Base-by-base conservation (phyloP, 139 green algal species). In the Trebouxia sp. region DNA sequence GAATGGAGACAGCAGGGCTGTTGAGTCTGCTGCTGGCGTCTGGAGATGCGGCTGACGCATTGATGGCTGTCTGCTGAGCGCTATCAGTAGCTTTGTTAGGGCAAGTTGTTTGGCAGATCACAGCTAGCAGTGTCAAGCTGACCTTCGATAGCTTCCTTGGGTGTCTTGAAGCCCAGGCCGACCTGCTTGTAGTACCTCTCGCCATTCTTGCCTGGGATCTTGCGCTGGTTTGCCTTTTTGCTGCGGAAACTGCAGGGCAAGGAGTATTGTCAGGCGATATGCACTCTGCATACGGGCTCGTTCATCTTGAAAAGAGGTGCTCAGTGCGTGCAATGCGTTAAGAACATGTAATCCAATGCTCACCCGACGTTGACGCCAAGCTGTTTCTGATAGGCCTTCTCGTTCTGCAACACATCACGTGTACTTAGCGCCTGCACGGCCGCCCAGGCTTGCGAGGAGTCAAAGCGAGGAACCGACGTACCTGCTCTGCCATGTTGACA, bases 131-230 rank as follows among this genome's bases (percentile, higher is more conserved):
- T 37, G 7, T 28, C 1, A 5, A 9, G 41, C 90, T 41, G 81
- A 98, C 96, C 96, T 88, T 99, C 95, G 80, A 99, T 99, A 26
- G 97, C 97, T 84, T 98, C 94, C 80, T 94, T 95, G 80, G 97
- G 97, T 22, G 97, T 99, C 90, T 96, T 97, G 94, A 99, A 99
- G 82, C 96, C 94, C 38, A 99, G 91, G 76, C 97, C 97, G 28
- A 99, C 90, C 82, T 94, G 96, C 93, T 98, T 98, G 85, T 91
- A 97, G 88, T 88, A 99, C 50, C 97, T 88, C 77, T 88, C 85
- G 65, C 95, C 95, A 69, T 69, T 83, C 89, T 98, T 98, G 80
- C 96, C 96, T 51, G 95, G 94, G 28, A 86, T 90, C 83, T 92
- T 95, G 84, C 91, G 93, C 78, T 89, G 92, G 62, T 53, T 83